phyloP scores from a whole-genome alignment of 768 basidiomycete species.

The Steccherinum ochraceum region DNA sequence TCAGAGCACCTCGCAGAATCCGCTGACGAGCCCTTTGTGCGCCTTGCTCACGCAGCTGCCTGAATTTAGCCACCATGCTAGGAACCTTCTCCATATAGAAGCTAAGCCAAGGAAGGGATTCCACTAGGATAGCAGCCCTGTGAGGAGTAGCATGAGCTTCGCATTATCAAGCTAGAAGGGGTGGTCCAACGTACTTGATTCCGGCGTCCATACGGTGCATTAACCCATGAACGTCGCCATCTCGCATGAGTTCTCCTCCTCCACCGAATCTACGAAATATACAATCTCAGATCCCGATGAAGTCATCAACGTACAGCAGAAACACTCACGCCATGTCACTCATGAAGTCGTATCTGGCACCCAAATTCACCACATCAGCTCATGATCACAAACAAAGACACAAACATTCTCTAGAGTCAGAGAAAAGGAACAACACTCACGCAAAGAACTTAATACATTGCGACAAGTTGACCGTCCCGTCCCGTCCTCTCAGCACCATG shows the following conservation, averaged over 20 bases:
- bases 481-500: slow-evolving; percentile 8
- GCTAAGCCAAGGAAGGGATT: slow-evolving; percentile 7
- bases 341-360: slow-evolving; percentile 24
- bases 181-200: slow-evolving; percentile 25
- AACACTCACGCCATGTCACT: slow-evolving; percentile 24
- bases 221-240: slow-evolving; percentile 27
- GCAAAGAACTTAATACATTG: slow-evolving; percentile 32
- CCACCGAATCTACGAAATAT: slow-evolving; percentile 26
- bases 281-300: not conserved
- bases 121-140: not conserved
- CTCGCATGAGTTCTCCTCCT: slow-evolving; percentile 28
- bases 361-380: not conserved
- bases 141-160: not conserved
- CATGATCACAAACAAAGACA: slow-evolving; percentile 4
- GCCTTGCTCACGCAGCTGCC: not conserved
- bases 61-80: not conserved
- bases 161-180: not conserved
- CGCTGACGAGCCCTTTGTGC: not conserved
- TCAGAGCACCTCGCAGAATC: slow-evolving; percentile 17
- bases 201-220: not conserved
- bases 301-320: not conserved
- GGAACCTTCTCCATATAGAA: slow-evolving; percentile 3
- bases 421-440: slow-evolving; percentile 20
- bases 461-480: slow-evolving; percentile 22
- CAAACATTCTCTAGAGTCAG: not conserved